Conservation (phyloP, 306 rosid species). For the Glycine soja region DNA sequence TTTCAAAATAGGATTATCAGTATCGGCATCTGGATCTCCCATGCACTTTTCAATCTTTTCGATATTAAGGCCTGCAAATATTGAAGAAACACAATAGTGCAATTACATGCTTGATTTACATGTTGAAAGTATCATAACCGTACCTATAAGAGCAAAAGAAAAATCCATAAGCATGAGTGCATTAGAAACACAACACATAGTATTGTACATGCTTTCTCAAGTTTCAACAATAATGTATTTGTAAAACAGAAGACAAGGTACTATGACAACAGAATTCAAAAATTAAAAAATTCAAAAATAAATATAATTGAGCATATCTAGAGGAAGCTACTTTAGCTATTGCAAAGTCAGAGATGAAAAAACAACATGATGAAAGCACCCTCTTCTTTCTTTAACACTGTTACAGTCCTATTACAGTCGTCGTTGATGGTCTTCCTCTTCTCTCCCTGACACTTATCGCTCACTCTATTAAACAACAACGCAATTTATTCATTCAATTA, state of each 20-base stretch:
- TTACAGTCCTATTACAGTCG: too few relatives aligned
- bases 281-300: too few relatives aligned
- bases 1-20: too few relatives aligned
- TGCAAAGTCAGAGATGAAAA: neutral
- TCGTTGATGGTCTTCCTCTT: constrained; percentile 92
- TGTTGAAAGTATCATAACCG: constrained; percentile 59
- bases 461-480: constrained; percentile 60
- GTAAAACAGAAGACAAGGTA: neutral
- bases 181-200: constrained; percentile 15
- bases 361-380: too few relatives aligned
- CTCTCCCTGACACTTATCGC: constrained; percentile 92
- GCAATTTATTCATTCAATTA: neutral
- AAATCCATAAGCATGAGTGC: constrained; percentile 41
- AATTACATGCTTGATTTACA: constrained; percentile 94
- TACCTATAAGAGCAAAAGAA: constrained; percentile 47
- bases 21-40: too few relatives aligned
- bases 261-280: constrained; percentile 23
- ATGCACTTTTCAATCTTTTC: too few relatives aligned
- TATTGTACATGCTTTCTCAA: neutral
- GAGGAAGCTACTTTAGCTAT: constrained; percentile 1
- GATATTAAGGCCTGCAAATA: too few relatives aligned
- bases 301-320: neutral
- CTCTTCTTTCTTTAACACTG: too few relatives aligned
- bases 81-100: too few relatives aligned
- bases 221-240: neutral